A percentile compares a stretch with the other conserved stretches of the same genome.
Conservation (phyloP, 2,329 filamentous ascomycete genomes). For the Cladophialophora psammophila region DNA sequence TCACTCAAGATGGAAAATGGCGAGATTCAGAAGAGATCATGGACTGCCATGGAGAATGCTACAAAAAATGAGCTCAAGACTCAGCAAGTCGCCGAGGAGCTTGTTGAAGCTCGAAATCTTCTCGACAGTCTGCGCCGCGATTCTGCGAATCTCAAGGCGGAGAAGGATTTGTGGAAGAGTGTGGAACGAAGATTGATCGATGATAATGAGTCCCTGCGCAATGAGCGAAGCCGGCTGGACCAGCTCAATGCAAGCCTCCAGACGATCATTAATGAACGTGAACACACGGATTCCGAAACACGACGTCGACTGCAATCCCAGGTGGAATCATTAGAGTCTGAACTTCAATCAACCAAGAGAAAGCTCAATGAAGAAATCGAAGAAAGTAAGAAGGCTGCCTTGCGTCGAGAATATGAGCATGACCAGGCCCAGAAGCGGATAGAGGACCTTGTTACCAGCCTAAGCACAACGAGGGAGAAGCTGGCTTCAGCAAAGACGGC, state of each 20-base stretch:
- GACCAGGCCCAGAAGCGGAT: conserved; percentile 89
- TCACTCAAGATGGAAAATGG: conserved; percentile 84
- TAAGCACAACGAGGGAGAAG: conserved; percentile 84
- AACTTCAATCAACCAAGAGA: conserved; percentile 78
- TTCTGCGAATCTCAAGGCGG: conserved; percentile 89
- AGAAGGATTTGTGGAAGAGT: conserved; percentile 92
- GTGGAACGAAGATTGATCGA: conserved; percentile 88
- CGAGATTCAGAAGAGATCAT: conserved; percentile 83
- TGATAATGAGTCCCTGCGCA: conserved; percentile 83
- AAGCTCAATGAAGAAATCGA: conserved; percentile 84
- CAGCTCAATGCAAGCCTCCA: conserved; percentile 83
- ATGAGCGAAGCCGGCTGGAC: conserved; percentile 85
- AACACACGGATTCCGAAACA: conserved; percentile 80
- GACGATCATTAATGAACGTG: conserved; percentile 88
- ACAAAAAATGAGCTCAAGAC: conserved; percentile 89
- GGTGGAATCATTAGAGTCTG: conserved; percentile 79
- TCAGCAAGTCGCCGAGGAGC: conserved; percentile 90
- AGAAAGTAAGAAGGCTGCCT: conserved; percentile 79
- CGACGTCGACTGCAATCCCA: conserved; percentile 79
- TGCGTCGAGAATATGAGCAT: conserved; percentile 88
- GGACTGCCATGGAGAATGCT: conserved; percentile 78
- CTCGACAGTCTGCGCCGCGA: conserved; percentile 89
- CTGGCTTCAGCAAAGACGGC: conserved; percentile 85
- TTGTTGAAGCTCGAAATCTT: conserved; percentile 82
- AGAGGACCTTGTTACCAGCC: conserved; percentile 83